Conservation (phyloP, 257 asterid genomes). For the Fraxinus anomala region DNA sequence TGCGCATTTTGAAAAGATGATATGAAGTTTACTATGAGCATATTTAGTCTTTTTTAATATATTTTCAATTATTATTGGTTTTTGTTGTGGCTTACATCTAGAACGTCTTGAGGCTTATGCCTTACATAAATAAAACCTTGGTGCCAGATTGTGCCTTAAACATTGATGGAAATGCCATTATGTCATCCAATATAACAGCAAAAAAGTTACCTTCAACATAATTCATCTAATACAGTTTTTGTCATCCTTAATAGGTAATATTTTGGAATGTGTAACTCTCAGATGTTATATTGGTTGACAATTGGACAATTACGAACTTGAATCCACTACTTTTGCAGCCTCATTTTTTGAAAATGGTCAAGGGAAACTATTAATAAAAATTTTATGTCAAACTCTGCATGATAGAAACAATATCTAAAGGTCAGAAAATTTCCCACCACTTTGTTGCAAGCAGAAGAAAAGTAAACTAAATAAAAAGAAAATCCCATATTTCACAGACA, state of each 20-base stretch:
- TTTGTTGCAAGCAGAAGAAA: slow-evolving; percentile 14
- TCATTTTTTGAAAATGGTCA: slow-evolving; percentile 12
- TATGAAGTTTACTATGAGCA: no score
- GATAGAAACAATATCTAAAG: slow-evolving; percentile 6
- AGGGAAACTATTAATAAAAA: background rate
- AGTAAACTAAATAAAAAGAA: slow-evolving; percentile 5
- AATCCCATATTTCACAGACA: background rate
- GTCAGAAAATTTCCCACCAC: background rate
- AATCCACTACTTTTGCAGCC: slow-evolving; percentile 3
- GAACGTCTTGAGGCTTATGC: no score
- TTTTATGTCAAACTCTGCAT: background rate
- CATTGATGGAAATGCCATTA: background rate
- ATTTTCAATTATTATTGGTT: no score
- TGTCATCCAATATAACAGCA: background rate
- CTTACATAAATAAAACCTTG: no score
- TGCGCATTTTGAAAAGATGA: no score
- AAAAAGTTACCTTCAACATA: background rate
- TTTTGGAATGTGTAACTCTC: background rate
- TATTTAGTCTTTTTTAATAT: no score
- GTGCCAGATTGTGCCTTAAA: background rate
- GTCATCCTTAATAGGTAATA: background rate
- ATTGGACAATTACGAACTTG: background rate
- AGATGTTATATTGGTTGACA: slow-evolving; percentile 3
- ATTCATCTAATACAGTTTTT: background rate
- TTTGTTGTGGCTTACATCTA: no score